These are phyloP conservation scores for Posidonia australis DNA, from an alignment of 106 monocot genomes.

Conservation along the genomic window DNA sequence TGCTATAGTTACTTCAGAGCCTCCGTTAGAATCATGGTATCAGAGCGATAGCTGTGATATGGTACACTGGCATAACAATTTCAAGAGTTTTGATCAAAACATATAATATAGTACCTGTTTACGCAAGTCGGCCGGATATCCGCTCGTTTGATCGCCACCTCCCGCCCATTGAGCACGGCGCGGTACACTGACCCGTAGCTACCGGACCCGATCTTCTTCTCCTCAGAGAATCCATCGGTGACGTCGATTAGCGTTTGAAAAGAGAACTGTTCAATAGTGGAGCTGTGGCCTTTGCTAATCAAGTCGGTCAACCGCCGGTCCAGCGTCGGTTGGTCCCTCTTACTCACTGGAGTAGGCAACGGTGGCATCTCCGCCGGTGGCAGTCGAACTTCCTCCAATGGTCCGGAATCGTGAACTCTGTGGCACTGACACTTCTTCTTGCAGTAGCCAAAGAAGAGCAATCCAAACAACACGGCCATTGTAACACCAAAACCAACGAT, in stretches of 20 bases:
- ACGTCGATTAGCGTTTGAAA: background rate
- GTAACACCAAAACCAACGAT: slow-evolving; percentile 16
- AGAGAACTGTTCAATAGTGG: slow-evolving; percentile 9
- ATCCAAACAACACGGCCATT: slow-evolving; percentile 1
- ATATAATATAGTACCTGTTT: too few species aligned
- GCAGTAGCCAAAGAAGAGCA: slow-evolving; percentile 5
- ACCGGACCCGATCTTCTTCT: slow-evolving; percentile 19
- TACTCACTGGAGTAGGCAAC: background rate
- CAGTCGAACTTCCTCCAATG: background rate
- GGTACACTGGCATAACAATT: too few species aligned
- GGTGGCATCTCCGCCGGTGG: background rate
- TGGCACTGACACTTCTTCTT: background rate
- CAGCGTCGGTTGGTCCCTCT: slow-evolving; percentile 1
- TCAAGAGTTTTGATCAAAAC: too few species aligned
- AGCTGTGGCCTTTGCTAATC: slow-evolving; percentile 18
- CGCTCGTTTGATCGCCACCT: slow-evolving; percentile 23
- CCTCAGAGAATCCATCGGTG: slow-evolving; percentile 17
- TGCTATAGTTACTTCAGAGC: too few species aligned
- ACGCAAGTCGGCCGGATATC: background rate
- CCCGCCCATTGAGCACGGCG: slow-evolving; percentile 10
- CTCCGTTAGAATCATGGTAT: too few species aligned
- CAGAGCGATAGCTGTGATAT: too few species aligned
- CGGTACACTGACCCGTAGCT: slow-evolving; percentile 27
- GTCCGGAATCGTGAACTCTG: slow-evolving; percentile 26
- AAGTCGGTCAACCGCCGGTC: slow-evolving; percentile 4